A percentile compares a stretch with the other conserved stretches of the same genome.
phyloP scores from a whole-genome alignment of 2,329 filamentous ascomycete species.

The Pseudogymnoascus sp. region DNA sequence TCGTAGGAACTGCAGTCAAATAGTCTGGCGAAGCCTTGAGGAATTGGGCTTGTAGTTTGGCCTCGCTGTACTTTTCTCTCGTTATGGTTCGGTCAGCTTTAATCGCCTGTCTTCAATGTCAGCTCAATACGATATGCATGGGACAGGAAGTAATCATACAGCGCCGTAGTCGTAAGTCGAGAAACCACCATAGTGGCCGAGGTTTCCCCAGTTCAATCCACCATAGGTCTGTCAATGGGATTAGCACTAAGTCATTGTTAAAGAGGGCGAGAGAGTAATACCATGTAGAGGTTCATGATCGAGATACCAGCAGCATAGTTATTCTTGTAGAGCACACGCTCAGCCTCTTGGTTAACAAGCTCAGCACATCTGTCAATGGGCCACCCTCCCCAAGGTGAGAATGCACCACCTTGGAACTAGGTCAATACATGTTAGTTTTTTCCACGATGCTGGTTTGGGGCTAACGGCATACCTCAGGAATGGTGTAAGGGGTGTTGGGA shows the following conservation, averaged over 20 bases:
- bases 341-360: constrained; percentile 59
- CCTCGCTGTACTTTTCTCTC: constrained; percentile 12
- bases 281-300: constrained; percentile 67
- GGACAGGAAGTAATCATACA: constrained; percentile 15
- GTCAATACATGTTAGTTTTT: constrained; percentile 33
- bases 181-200: constrained; percentile 56
- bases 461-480: constrained; percentile 31
- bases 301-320: constrained; percentile 53
- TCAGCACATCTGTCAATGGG: constrained; percentile 44
- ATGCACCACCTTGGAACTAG: constrained; percentile 59
- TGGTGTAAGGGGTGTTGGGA: constrained; percentile 53
- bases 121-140: neutral
- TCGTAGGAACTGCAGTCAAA: constrained; percentile 12
- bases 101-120: constrained; percentile 9
- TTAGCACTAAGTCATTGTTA: neutral
- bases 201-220: constrained; percentile 73
- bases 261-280: constrained; percentile 22
- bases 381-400: constrained; percentile 63
- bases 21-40: constrained; percentile 17
- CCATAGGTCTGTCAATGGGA: constrained; percentile 49
- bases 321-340: constrained; percentile 68
- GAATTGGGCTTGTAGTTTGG: constrained; percentile 15
- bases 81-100: constrained; percentile 8
- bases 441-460: neutral
- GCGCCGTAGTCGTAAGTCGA: constrained; percentile 47